A percentile compares a stretch with the other conserved stretches of the same genome.
These are phyloP conservation scores for Graphilbum sp. DNA, from an alignment of 2,329 filamentous ascomycete genomes.

Conservation along the genomic window DNA sequence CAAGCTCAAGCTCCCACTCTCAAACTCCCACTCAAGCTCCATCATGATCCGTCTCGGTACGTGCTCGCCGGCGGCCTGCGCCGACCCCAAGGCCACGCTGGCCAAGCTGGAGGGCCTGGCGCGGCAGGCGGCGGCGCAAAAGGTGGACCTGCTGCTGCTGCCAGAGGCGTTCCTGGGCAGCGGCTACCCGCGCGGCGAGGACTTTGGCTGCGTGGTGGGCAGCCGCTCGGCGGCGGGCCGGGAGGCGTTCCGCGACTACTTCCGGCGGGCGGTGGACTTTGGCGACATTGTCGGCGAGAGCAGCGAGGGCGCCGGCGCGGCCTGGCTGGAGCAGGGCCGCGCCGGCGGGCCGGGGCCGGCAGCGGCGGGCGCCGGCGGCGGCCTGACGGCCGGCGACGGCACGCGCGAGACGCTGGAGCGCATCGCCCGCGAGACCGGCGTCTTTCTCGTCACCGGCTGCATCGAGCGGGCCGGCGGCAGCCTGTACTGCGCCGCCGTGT, in stretches of 20 bases:
- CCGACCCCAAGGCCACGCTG: slow-evolving; percentile 44
- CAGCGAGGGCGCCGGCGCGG: slow-evolving; percentile 50
- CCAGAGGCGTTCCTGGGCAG: slow-evolving; percentile 76
- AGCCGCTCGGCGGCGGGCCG: slow-evolving; percentile 50
- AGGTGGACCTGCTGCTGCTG: slow-evolving; percentile 60
- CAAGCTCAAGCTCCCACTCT: too few species aligned
- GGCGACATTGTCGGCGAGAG: slow-evolving; percentile 52
- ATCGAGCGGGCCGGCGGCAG: slow-evolving; percentile 71
- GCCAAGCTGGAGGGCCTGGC: slow-evolving; percentile 47
- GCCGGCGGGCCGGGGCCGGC: too few species aligned
- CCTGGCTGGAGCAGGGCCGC: slow-evolving; percentile 38
- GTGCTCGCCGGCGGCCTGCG: slow-evolving; percentile 34
- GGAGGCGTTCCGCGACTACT: slow-evolving; percentile 72
- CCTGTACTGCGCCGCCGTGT: slow-evolving; percentile 69
- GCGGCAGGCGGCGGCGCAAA: slow-evolving; percentile 37
- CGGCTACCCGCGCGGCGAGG: slow-evolving; percentile 71
- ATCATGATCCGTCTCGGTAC: slow-evolving; percentile 41
- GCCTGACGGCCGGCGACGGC: too few species aligned
- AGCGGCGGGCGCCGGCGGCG: too few species aligned
- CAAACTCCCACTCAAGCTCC: too few species aligned
- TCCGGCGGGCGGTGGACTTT: slow-evolving; percentile 62
- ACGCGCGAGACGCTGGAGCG: slow-evolving; percentile 66
- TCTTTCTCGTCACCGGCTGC: slow-evolving; percentile 66
- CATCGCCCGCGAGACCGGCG: slow-evolving; percentile 58
- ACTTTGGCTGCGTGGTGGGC: slow-evolving; percentile 63